Conservation (phyloP, 371 early-diverging fungal genomes). For the Smittium culicis region DNA sequence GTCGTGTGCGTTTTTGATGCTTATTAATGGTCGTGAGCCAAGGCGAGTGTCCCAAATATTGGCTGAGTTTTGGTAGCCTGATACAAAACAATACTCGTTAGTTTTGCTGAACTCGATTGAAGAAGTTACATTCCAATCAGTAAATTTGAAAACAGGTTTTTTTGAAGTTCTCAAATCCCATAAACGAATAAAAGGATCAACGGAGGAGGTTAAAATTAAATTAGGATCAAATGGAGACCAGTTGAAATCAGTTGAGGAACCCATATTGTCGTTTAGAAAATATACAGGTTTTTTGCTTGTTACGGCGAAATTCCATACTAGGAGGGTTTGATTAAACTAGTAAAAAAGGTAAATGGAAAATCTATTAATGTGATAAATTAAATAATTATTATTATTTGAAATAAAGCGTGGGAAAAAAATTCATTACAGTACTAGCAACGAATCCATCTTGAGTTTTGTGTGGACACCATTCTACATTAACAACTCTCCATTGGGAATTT, state of each 20-base stretch:
- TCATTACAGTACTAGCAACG: slow-evolving; percentile 9
- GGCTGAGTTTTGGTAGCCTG: slow-evolving; percentile 6
- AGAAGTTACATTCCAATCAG: slow-evolving; percentile 7
- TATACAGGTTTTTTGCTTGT: slow-evolving; percentile 7
- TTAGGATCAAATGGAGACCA: slow-evolving; percentile 11
- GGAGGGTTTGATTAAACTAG: slow-evolving; percentile 8
- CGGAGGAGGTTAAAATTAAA: slow-evolving; percentile 5
- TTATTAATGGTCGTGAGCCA: neutral
- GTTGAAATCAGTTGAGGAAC: slow-evolving; percentile 6
- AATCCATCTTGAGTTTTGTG: slow-evolving; percentile 7
- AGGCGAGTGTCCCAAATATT: slow-evolving; percentile 10
- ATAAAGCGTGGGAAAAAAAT: no score
- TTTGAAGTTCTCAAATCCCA: slow-evolving; percentile 8
- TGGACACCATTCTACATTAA: slow-evolving; percentile 11
- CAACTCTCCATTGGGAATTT: slow-evolving; percentile 8
- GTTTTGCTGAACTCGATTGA: slow-evolving; percentile 9
- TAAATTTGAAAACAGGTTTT: slow-evolving; percentile 6
- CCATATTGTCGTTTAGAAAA: slow-evolving; percentile 7
- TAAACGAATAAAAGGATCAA: slow-evolving; percentile 8
- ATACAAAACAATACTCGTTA: slow-evolving; percentile 9
- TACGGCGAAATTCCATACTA: slow-evolving; percentile 10
- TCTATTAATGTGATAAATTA: no score
- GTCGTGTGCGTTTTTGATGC: slow-evolving; percentile 8
- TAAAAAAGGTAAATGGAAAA: neutral
- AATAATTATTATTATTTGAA: no score